These are phyloP conservation scores for Cenchrus purpureus DNA, from an alignment of 176 grass and related monocot species.

Conservation along the genomic window DNA sequence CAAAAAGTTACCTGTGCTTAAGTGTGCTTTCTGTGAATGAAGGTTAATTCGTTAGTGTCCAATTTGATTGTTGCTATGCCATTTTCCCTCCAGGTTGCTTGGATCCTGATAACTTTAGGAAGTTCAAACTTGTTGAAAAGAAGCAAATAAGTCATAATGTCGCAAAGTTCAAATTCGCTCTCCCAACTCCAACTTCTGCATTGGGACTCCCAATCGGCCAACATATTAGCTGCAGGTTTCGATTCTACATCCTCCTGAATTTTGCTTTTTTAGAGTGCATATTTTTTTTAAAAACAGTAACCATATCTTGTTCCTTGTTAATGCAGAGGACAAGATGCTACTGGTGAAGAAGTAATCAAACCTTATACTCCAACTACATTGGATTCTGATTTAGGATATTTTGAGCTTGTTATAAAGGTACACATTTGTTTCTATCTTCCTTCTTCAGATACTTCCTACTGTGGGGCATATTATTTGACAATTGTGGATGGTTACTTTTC, in stretches of 20 bases:
- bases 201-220: constrained; percentile 91
- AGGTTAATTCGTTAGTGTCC: neutral
- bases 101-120: constrained; percentile 89
- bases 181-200: constrained; percentile 72
- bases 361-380: constrained; percentile 97
- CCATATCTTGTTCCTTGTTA: constrained; percentile 17
- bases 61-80: neutral
- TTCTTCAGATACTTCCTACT: neutral
- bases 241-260: neutral
- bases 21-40: neutral
- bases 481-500: neutral
- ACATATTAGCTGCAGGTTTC: constrained; percentile 97
- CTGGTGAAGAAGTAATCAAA: constrained; percentile 91
- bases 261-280: neutral
- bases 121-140: constrained; percentile 92
- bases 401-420: constrained; percentile 97
- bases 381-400: constrained; percentile 91
- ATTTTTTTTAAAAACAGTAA: neutral
- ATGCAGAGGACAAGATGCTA: constrained; percentile 81
- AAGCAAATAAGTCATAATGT: constrained; percentile 91
- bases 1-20: neutral
- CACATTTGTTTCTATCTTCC: neutral
- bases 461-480: neutral
- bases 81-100: constrained; percentile 53
- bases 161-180: constrained; percentile 84